Evolutionary conservation across 1,284 basidiomycete species (phyloP), one percentile per base, ranked within the genome.

Genomic region (Schizopora paradoxa): DNA sequence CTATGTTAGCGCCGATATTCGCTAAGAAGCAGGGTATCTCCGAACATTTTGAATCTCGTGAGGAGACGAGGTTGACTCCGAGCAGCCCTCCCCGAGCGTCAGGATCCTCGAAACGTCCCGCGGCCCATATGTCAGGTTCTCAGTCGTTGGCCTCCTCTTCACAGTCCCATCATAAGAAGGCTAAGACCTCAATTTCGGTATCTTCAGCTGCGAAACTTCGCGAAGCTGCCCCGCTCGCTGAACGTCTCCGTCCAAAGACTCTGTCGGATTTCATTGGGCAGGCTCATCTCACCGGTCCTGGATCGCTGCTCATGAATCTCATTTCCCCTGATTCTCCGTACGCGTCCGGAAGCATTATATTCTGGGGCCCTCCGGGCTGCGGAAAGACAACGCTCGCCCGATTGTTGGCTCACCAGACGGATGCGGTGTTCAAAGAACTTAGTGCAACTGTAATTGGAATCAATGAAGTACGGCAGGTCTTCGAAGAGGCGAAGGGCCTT

Each of bases 341-440:
- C 14, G 51, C 36, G 26, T 59, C 70, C n/a, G 79, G 77, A n/a
- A 79, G 77, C 48, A 66, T 80, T 43, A 76, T 85, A 49, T 68
- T 85, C 38, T 89, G 86, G 86, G 85, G 85, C 2, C 86, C 85
- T 11, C 82, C 85, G 1, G 85, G 84, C 13, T 81, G 79, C 50
- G 86, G 88, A 19, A 91, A 91, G 64, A 91, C 88, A 2, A 91
- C 88, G 0, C 65, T 92, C 5, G 86, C 88, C 0, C 67, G 86
- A 47, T 62, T 91, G 6, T 62, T 91, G 3, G 84, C 87, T 0
- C 70, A 68, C 35, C 67, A 70, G 38, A 74, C 76, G 2, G 66
- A 79, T 54, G 77, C 76, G 10, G 68, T 77, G 7, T 87, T 88
- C 58, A 84, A 78, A 54, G 86, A 90, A 56, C 65, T 89, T n/a